Conservation (phyloP, 2,329 filamentous ascomycete genomes). For the Aspergillus sp. region DNA sequence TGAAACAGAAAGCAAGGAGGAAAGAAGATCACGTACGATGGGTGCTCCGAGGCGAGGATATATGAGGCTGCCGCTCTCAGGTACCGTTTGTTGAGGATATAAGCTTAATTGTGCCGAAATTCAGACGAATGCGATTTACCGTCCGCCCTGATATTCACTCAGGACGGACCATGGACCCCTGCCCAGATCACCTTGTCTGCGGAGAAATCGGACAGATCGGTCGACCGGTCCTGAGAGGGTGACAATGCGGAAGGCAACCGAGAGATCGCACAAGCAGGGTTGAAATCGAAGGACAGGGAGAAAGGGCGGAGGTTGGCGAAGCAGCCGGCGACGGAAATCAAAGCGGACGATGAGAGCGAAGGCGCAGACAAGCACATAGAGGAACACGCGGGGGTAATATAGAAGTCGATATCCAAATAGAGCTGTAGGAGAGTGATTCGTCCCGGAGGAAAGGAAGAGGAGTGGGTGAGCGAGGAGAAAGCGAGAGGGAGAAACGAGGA, state of each 20-base stretch:
- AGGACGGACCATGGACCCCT: constrained; percentile 51
- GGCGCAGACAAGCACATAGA: constrained; percentile 39
- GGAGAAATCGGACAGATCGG: constrained; percentile 21
- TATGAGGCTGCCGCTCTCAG: not conserved
- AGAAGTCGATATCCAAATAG: not conserved
- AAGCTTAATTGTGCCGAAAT: not conserved
- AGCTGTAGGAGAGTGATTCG: constrained; percentile 1
- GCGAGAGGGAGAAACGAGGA: not conserved
- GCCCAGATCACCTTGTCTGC: constrained; percentile 42
- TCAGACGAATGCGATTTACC: constrained; percentile 38
- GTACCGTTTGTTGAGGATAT: not conserved
- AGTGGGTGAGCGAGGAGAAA: constrained; percentile 5
- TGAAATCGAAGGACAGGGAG: constrained; percentile 12
- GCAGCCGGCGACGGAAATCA: constrained; percentile 26
- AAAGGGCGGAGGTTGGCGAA: constrained; percentile 20
- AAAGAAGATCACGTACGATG: not conserved
- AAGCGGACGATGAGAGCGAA: constrained; percentile 25
- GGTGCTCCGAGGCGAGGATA: not conserved
- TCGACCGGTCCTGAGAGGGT: constrained; percentile 11
- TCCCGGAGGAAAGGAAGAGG: constrained; percentile 5
- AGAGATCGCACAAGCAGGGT: constrained; percentile 13
- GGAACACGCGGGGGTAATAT: constrained; percentile 15
- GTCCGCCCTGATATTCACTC: constrained; percentile 46
- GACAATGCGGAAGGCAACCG: constrained; percentile 15
- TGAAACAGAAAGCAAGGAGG: constrained; percentile 6